Evolutionary conservation across 148 eudicot species (phyloP).

Genomic region (Persicaria maculosa): DNA sequence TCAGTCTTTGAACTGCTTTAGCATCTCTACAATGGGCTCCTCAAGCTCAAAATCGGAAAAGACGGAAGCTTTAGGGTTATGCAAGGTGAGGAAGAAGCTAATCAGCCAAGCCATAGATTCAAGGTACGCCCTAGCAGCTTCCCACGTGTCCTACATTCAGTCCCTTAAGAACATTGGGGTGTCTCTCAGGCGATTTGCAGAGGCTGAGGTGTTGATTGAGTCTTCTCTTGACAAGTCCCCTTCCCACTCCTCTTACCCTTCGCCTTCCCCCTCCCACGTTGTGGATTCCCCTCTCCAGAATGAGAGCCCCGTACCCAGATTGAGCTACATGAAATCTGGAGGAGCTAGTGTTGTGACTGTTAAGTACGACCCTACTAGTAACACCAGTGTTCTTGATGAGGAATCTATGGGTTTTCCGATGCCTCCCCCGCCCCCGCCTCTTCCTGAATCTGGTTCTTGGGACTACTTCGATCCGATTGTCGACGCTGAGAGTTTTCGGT

Average conservation of each 20-base stretch:
- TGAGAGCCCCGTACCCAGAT: constrained; percentile 37
- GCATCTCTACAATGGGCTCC: constrained; percentile 35
- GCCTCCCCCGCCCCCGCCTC: constrained; percentile 71
- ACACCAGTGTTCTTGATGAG: constrained; percentile 34
- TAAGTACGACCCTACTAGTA: constrained; percentile 28
- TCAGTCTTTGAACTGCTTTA: not conserved
- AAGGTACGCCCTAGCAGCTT: constrained; percentile 75
- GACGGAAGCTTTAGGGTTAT: constrained; percentile 53
- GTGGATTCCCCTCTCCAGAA: constrained; percentile 37
- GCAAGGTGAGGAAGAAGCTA: constrained; percentile 64
- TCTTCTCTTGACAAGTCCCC: constrained; percentile 50
- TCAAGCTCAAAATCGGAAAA: constrained; percentile 57
- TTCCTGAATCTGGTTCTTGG: constrained; percentile 53
- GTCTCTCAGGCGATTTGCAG: constrained; percentile 70
- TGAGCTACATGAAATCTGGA: constrained; percentile 65
- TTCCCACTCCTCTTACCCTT: constrained; percentile 59
- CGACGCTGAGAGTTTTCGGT: constrained; percentile 48
- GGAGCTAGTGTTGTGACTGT: constrained; percentile 44
- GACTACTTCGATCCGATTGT: constrained; percentile 62
- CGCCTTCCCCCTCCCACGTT: constrained; percentile 48
- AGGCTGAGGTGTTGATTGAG: constrained; percentile 54
- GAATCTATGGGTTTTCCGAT: constrained; percentile 30
- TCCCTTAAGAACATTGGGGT: constrained; percentile 62
- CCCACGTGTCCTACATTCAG: constrained; percentile 67
- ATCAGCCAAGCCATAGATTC: constrained; percentile 75